Conservation (phyloP, 1,284 basidiomycete species). For the Pyrrhoderma noxium region DNA sequence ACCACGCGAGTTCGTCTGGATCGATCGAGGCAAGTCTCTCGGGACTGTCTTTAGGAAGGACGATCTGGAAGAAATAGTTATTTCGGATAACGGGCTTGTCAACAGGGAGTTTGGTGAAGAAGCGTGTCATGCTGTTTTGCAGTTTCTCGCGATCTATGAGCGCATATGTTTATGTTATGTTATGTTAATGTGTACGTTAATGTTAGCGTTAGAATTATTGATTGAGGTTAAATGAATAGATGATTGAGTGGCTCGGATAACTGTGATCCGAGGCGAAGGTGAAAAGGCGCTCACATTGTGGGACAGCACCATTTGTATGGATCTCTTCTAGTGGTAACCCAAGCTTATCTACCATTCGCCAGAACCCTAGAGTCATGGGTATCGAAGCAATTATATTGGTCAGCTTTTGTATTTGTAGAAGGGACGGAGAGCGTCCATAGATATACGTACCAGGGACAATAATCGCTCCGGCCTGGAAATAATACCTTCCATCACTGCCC, state of each 20-base stretch:
- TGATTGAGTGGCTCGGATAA: neutral
- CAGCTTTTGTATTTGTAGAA: neutral
- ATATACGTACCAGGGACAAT: slow-evolving; percentile 47
- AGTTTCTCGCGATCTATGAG: slow-evolving; percentile 55
- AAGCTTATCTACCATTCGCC: slow-evolving; percentile 73
- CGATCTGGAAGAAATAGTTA: slow-evolving; percentile 63
- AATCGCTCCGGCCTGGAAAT: slow-evolving; percentile 68
- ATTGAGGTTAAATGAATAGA: neutral
- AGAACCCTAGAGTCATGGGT: slow-evolving; percentile 44
- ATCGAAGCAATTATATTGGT: neutral
- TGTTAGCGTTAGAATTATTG: neutral
- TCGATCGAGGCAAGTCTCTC: slow-evolving; percentile 31
- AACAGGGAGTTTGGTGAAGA: slow-evolving; percentile 57
- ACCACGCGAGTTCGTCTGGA: slow-evolving; percentile 65
- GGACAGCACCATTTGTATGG: slow-evolving; percentile 60
- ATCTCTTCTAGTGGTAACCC: slow-evolving; percentile 68
- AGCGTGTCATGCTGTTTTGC: slow-evolving; percentile 57
- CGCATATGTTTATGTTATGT: no score
- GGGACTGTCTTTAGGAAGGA: slow-evolving; percentile 27
- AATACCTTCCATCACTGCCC: slow-evolving; percentile 54
- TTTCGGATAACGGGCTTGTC: slow-evolving; percentile 67
- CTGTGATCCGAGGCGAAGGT: no score
- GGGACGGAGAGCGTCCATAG: neutral
- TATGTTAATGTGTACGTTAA: no score
- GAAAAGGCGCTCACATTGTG: slow-evolving; percentile 47